These are phyloP conservation scores for Clarireedia paspali DNA, from an alignment of 2,329 filamentous ascomycete species.

Conservation along the genomic window DNA sequence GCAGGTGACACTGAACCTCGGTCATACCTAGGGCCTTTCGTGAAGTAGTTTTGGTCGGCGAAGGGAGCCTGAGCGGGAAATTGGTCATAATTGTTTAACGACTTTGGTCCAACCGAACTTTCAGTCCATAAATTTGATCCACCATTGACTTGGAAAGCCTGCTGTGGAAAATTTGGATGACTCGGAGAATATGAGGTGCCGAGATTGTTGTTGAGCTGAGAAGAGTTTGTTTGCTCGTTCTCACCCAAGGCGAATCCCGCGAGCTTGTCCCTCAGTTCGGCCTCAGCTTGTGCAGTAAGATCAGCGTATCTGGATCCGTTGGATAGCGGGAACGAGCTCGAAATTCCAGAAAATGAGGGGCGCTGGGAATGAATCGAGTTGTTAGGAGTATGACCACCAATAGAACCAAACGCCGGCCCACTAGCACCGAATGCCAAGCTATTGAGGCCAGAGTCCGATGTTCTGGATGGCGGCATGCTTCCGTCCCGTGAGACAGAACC, in stretches of 20 bases:
- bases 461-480: slow-evolving; percentile 48
- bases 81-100: slow-evolving; percentile 19
- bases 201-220: slow-evolving; percentile 17
- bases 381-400: slow-evolving; percentile 33
- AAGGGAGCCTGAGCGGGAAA: slow-evolving; percentile 23
- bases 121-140: slow-evolving; percentile 26
- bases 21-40: slow-evolving; percentile 22
- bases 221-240: slow-evolving; percentile 14
- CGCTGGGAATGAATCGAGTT: slow-evolving; percentile 42
- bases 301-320: slow-evolving; percentile 31
- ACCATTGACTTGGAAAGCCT: slow-evolving; percentile 18
- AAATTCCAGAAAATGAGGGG: slow-evolving; percentile 36
- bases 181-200: slow-evolving; percentile 23
- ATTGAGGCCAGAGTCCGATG: slow-evolving; percentile 37
- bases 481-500: slow-evolving; percentile 44
- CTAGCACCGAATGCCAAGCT: slow-evolving; percentile 18
- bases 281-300: slow-evolving; percentile 18
- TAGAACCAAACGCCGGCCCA: slow-evolving; percentile 23
- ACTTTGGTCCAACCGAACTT: slow-evolving; percentile 17
- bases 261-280: slow-evolving; percentile 25
- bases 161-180: slow-evolving; percentile 18
- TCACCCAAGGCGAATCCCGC: slow-evolving; percentile 22
- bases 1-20: slow-evolving; percentile 26
- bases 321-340: slow-evolving; percentile 40
- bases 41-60: slow-evolving; percentile 25